Conservation (phyloP, 2,329 filamentous ascomycete genomes). For the Aspergillus phoenicis region DNA sequence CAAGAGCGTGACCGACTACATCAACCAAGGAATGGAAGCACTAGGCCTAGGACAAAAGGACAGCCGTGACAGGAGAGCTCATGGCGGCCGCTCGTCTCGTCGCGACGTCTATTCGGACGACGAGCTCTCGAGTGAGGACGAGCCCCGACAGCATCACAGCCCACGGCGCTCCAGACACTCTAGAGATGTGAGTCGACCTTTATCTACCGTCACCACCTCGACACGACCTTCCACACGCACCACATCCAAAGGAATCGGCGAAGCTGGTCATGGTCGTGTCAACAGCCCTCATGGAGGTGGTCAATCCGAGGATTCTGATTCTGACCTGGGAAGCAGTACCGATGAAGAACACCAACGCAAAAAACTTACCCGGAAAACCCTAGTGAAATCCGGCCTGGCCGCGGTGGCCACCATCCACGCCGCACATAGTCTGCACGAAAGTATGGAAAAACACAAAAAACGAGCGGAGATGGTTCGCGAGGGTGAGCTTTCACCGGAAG, state of each 20-base stretch:
- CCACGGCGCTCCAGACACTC: slow-evolving; percentile 37
- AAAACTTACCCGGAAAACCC: slow-evolving; percentile 67
- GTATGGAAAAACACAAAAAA: slow-evolving; percentile 65
- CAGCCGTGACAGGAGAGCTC: slow-evolving; percentile 29
- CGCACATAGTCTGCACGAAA: slow-evolving; percentile 65
- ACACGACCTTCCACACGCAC: slow-evolving; percentile 27
- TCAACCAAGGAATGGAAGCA: slow-evolving; percentile 48
- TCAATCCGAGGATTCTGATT: slow-evolving; percentile 44
- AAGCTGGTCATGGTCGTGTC: slow-evolving; percentile 16
- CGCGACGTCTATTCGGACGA: slow-evolving; percentile 46
- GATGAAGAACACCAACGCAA: slow-evolving; percentile 66
- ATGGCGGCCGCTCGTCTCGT: slow-evolving; percentile 34
- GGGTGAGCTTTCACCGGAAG: slow-evolving; percentile 64
- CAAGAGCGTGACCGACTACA: slow-evolving; percentile 50
- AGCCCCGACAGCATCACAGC: slow-evolving; percentile 33
- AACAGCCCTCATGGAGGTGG: slow-evolving; percentile 12
- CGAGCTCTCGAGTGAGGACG: slow-evolving; percentile 38
- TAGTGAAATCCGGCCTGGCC: slow-evolving; percentile 66
- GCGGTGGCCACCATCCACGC: slow-evolving; percentile 71
- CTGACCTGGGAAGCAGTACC: slow-evolving; percentile 59
- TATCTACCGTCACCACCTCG: slow-evolving; percentile 28
- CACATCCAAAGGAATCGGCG: slow-evolving; percentile 26
- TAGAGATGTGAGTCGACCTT: slow-evolving; percentile 49
- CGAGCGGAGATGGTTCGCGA: slow-evolving; percentile 62
- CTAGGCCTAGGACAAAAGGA: slow-evolving; percentile 45